Conservation (phyloP, 1,284 basidiomycete genomes). For the Termitomyces sp. region DNA sequence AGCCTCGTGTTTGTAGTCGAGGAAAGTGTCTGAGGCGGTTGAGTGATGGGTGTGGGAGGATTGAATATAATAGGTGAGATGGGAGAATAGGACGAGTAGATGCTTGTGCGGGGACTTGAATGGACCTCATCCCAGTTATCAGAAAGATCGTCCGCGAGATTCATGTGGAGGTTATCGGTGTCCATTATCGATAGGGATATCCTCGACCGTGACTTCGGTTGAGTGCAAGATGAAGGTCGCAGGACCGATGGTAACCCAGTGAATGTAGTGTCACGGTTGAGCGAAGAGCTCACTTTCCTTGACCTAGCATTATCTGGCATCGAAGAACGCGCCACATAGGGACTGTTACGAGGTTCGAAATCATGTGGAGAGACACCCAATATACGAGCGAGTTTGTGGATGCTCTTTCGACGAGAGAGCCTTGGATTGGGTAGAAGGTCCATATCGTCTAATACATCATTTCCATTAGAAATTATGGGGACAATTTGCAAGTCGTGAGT, state of each 20-base stretch:
- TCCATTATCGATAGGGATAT: constrained; percentile 6
- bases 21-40: constrained; percentile 1
- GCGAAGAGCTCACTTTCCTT: constrained; percentile 1
- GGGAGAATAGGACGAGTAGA: constrained; percentile 15
- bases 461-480: constrained; percentile 2
- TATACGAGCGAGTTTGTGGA: constrained; percentile 21
- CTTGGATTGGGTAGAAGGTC: not conserved
- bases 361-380: constrained; percentile 19
- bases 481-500: constrained; percentile 3
- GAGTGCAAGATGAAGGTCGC: not conserved
- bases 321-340: not conserved
- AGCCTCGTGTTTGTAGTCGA: constrained; percentile 11
- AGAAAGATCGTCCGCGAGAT: constrained; percentile 18
- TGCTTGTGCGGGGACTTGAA: constrained; percentile 7
- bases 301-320: not conserved
- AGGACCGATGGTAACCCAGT: not conserved
- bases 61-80: constrained; percentile 24
- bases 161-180: constrained; percentile 3
- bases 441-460: not conserved
- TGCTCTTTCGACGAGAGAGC: constrained; percentile 5
- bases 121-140: constrained; percentile 16
- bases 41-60: constrained; percentile 17
- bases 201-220: not conserved
- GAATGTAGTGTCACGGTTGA: not conserved
- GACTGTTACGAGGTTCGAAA: constrained; percentile 1